Evolutionary conservation across 331 rosid genomes (phyloP).

Genomic region (Pyrus hybrid): DNA sequence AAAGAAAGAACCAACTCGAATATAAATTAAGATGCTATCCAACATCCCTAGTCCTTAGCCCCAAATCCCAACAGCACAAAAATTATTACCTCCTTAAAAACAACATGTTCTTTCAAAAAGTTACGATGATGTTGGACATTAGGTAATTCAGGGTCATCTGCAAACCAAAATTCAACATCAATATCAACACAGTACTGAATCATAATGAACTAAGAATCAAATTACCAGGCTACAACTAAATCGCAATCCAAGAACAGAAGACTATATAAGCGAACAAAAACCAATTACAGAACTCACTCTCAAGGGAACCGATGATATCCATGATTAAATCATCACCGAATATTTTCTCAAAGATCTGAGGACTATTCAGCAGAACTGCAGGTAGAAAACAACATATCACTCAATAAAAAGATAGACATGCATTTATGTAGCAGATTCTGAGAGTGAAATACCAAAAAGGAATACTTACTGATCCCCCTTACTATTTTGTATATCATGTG

Average conservation of each 20-base stretch:
- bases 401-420: slow-evolving; percentile 5
- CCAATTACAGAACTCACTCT: slow-evolving; percentile 59
- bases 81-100: slow-evolving; percentile 79
- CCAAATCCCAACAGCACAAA: slow-evolving; percentile 4
- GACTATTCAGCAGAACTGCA: slow-evolving; percentile 84
- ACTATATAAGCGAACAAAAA: background rate
- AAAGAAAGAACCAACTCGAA: background rate
- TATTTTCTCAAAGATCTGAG: slow-evolving; percentile 77
- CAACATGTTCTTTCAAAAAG: slow-evolving; percentile 80
- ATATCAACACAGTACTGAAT: slow-evolving; percentile 1
- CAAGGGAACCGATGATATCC: slow-evolving; percentile 86
- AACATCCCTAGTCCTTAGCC: background rate
- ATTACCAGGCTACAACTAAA: background rate
- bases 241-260: background rate
- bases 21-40: slow-evolving; percentile 4
- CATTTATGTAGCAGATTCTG: background rate
- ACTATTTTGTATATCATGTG: slow-evolving; percentile 90
- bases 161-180: slow-evolving; percentile 22
- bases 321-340: slow-evolving; percentile 74
- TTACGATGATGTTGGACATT: slow-evolving; percentile 66
- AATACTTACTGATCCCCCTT: slow-evolving; percentile 81
- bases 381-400: slow-evolving; percentile 5
- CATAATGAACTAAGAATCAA: slow-evolving; percentile 1
- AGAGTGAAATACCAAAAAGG: slow-evolving; percentile 7
- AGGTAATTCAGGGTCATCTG: slow-evolving; percentile 85